Percentiles rank a stretch among this genome's conserved stretches.
Conservation (phyloP, 75 land plant genomes). For the Larix kaempferi region DNA sequence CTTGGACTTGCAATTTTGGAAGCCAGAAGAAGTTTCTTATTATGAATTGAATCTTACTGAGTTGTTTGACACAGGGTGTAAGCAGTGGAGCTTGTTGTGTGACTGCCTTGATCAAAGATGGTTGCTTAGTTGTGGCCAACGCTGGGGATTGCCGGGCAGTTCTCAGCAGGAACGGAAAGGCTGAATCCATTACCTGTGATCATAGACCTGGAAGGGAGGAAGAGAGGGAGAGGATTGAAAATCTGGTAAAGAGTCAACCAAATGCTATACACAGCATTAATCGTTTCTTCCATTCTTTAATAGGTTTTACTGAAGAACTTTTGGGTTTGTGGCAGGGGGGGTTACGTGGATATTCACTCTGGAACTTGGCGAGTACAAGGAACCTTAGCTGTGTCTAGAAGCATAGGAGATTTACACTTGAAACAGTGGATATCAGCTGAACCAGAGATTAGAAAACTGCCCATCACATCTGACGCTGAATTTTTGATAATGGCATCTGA, state of each 20-base stretch:
- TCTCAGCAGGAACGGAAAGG: slow-evolving; percentile 55
- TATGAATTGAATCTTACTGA: too few relatives aligned
- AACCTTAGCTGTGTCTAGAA: slow-evolving; percentile 64
- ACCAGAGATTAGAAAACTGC: slow-evolving; percentile 41
- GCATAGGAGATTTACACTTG: slow-evolving; percentile 59
- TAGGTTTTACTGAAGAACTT: background rate
- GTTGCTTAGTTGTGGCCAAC: slow-evolving; percentile 56
- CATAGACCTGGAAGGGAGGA: slow-evolving; percentile 51
- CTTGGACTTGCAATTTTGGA: too few relatives aligned
- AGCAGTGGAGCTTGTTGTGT: slow-evolving; percentile 65
- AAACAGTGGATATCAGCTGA: slow-evolving; percentile 66
- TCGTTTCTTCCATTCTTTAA: background rate
- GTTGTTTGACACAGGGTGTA: slow-evolving; percentile 24
- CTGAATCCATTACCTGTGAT: slow-evolving; percentile 49
- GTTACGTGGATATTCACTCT: slow-evolving; percentile 43
- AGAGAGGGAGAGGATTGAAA: slow-evolving; percentile 52
- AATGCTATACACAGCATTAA: background rate
- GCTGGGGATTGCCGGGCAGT: slow-evolving; percentile 75
- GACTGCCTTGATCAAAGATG: slow-evolving; percentile 50
- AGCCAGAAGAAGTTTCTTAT: too few relatives aligned
- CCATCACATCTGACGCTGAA: slow-evolving; percentile 46
- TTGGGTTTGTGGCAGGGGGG: slow-evolving; percentile 46
- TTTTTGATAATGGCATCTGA: slow-evolving; percentile 75
- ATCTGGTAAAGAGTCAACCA: slow-evolving; percentile 29
- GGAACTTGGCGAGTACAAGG: slow-evolving; percentile 80